A percentile compares a stretch with the other conserved stretches of the same genome.
These are phyloP conservation scores for Linnemannia exigua DNA, from an alignment of 192 early-diverging fungal species.

Conservation along the genomic window DNA sequence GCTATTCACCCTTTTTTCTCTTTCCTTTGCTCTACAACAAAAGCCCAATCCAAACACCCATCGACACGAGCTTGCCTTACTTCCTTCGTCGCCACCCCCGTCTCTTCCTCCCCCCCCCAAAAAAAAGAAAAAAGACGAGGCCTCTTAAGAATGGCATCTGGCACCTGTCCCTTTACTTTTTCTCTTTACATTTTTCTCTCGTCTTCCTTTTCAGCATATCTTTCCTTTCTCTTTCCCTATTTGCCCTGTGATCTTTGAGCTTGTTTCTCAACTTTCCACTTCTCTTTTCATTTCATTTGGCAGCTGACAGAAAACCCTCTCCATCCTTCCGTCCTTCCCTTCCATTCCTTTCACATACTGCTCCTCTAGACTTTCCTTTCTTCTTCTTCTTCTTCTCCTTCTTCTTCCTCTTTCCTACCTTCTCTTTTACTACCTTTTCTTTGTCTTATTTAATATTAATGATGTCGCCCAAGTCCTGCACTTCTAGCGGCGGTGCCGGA, in stretches of 20 bases:
- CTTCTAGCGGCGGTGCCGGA: slow-evolving; percentile 15
- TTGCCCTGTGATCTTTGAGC: background rate
- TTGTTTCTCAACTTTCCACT: background rate
- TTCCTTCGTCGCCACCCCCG: background rate
- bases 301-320: background rate
- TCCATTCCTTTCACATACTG: background rate
- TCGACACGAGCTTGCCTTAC: background rate
- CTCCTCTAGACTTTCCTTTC: no score
- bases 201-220: background rate
- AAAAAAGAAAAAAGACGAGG: background rate
- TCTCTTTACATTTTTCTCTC: background rate
- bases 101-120: background rate
- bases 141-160: background rate
- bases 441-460: background rate
- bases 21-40: background rate
- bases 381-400: background rate
- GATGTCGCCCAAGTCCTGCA: slow-evolving; percentile 7
- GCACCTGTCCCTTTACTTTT: background rate
- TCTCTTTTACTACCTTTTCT: background rate
- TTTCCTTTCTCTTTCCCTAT: background rate
- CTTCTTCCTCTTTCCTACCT: background rate
- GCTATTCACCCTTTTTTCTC: background rate
- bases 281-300: background rate
- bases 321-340: background rate
- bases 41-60: background rate